These are phyloP conservation scores for Talaromyces islandicus DNA, from an alignment of 2,329 filamentous ascomycete genomes.

Conservation along the genomic window DNA sequence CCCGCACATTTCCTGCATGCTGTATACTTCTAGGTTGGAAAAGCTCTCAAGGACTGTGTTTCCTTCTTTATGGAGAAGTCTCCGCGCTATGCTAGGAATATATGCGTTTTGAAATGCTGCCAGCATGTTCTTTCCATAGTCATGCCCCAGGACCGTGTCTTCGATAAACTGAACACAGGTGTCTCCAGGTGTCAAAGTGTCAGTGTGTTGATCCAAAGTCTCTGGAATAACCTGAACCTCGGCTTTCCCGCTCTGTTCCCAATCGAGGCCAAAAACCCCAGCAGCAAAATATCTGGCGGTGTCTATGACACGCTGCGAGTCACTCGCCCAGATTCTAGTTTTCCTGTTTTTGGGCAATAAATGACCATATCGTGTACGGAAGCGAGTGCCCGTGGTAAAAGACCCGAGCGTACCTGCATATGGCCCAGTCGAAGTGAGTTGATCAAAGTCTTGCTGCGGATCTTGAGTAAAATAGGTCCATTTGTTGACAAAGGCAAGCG, in stretches of 20 bases:
- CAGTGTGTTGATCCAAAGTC: slow-evolving; percentile 41
- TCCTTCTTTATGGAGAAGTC: slow-evolving; percentile 27
- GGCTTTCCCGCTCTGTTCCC: slow-evolving; percentile 29
- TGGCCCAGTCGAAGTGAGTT: slow-evolving; percentile 51
- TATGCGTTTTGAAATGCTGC: slow-evolving; percentile 44
- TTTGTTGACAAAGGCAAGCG: slow-evolving; percentile 48
- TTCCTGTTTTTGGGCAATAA: slow-evolving; percentile 32
- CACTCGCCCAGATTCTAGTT: slow-evolving; percentile 51
- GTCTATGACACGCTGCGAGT: slow-evolving; percentile 49
- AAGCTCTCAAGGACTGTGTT: slow-evolving; percentile 36
- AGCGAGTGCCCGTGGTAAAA: slow-evolving; percentile 49
- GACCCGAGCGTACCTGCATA: slow-evolving; percentile 51
- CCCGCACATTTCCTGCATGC: slow-evolving; percentile 58
- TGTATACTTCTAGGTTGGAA: slow-evolving; percentile 45
- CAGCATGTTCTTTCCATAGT: slow-evolving; percentile 45
- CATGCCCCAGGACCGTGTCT: slow-evolving; percentile 40
- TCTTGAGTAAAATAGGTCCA: slow-evolving; percentile 51
- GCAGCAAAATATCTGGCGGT: slow-evolving; percentile 51
- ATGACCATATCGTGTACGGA: slow-evolving; percentile 48
- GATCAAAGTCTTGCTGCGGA: slow-evolving; percentile 43
- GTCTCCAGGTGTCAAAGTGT: slow-evolving; percentile 53
- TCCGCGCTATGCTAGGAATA: slow-evolving; percentile 39
- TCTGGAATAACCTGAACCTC: slow-evolving; percentile 51
- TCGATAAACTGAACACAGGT: slow-evolving; percentile 35
- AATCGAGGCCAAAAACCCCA: slow-evolving; percentile 51